phyloP scores from a whole-genome alignment of 2,329 filamentous ascomycete genomes.

The Cladophialophora carrionii region DNA sequence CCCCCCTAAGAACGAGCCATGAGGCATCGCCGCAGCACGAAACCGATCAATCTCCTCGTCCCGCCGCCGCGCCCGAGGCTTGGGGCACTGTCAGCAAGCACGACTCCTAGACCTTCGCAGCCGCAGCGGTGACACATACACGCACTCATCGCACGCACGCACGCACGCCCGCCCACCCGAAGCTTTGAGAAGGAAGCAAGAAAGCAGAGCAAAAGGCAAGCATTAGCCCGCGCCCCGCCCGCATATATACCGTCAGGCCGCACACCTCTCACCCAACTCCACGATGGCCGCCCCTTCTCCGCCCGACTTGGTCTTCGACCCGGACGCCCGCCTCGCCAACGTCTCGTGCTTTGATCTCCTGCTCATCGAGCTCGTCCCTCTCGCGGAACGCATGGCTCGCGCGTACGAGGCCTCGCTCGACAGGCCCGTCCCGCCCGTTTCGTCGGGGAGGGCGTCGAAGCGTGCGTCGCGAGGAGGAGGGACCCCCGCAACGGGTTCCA shows the following conservation, averaged over 20 bases:
- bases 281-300: slow-evolving; percentile 18
- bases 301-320: slow-evolving; percentile 15
- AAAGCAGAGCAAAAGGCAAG: not conserved
- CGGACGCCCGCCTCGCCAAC: slow-evolving; percentile 65
- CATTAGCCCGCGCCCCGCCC: not conserved
- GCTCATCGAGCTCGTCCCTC: slow-evolving; percentile 93
- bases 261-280: not conserved
- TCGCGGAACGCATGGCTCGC: slow-evolving; percentile 82
- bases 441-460: slow-evolving; percentile 18
- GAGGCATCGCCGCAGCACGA: not conserved
- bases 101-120: not conserved
- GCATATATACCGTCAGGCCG: not conserved
- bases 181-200: not conserved
- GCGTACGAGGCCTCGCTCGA: slow-evolving; percentile 38
- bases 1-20: not conserved
- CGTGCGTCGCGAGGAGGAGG: slow-evolving; percentile 10
- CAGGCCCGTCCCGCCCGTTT: slow-evolving; percentile 19
- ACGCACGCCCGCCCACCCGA: no score
- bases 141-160: no score
- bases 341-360: slow-evolving; percentile 90
- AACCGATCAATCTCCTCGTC: slow-evolving; percentile 1
- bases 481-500: not conserved
- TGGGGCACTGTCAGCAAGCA: not conserved
- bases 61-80: not conserved
- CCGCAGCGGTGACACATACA: not conserved